phyloP scores from a whole-genome alignment of 2,329 filamentous ascomycete species.

The Nigrospora sphaerica region DNA sequence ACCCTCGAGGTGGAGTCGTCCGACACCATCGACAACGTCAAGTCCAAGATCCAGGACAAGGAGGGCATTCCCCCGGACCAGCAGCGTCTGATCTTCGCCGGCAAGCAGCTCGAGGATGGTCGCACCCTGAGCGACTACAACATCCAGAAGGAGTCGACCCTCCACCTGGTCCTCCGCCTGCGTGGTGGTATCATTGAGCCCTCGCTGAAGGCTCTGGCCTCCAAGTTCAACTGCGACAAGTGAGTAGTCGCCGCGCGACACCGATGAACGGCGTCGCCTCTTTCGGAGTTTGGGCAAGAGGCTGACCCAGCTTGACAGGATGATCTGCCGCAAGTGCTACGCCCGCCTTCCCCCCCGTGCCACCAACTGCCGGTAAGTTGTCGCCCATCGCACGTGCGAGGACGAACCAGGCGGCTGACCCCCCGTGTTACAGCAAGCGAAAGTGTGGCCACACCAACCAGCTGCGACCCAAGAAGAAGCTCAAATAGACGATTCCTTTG shows the following conservation, averaged over 20 bases:
- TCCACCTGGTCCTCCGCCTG: constrained; percentile 96
- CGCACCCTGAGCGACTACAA: constrained; percentile 97
- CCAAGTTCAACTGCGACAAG: constrained; percentile 99
- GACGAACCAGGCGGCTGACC: no score
- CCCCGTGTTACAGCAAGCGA: constrained; percentile 60
- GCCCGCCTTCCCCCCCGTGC: constrained; percentile 91
- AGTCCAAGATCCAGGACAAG: constrained; percentile 99
- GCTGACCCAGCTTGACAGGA: constrained; percentile 22
- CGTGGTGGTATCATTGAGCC: constrained; percentile 99
- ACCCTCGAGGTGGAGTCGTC: constrained; percentile 98
- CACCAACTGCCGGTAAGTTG: constrained; percentile 74
- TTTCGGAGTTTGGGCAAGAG: no score
- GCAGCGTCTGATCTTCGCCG: constrained; percentile 97
- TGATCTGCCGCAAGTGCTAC: constrained; percentile 99
- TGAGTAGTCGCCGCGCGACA: constrained; percentile 19
- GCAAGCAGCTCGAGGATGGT: constrained; percentile 98
- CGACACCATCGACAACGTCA: constrained; percentile 99
- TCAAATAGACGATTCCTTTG: constrained; percentile 65
- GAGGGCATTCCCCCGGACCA: constrained; percentile 97
- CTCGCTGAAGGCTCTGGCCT: constrained; percentile 94
- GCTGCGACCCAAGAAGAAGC: constrained; percentile 99
- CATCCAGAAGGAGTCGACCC: constrained; percentile 99
- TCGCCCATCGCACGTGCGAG: no score
- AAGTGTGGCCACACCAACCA: constrained; percentile 99
- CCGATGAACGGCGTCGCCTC: no score